Conservation (phyloP, 2,329 filamentous ascomycete genomes). For the Beauveria pseudobassiana region DNA sequence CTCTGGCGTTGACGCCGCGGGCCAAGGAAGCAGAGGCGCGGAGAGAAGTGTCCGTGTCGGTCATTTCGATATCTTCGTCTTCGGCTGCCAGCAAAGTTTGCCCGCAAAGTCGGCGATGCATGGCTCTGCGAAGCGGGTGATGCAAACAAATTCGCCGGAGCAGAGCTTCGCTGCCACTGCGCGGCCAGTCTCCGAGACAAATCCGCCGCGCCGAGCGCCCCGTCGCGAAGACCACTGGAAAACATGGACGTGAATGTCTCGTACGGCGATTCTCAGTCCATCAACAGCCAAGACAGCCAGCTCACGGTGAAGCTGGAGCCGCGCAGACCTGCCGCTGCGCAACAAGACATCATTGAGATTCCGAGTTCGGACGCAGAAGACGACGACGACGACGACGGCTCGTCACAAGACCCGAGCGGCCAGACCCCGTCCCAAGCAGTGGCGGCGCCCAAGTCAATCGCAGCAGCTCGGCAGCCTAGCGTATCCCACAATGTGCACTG, state of each 20-base stretch:
- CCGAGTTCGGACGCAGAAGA: constrained; percentile 3
- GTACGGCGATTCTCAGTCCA: neutral
- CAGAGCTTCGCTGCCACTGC: neutral
- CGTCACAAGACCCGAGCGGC: neutral
- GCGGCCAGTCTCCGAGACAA: neutral
- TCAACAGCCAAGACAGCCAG: neutral
- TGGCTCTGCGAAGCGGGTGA: neutral
- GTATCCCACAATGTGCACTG: neutral
- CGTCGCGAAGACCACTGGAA: neutral
- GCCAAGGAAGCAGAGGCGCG: neutral
- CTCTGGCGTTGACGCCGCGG: neutral
- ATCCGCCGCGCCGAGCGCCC: neutral
- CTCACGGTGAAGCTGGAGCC: neutral
- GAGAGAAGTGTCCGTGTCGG: neutral
- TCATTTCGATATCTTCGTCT: neutral
- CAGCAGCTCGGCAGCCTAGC: too few relatives aligned
- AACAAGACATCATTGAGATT: neutral
- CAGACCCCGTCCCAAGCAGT: neutral
- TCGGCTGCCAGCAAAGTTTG: neutral
- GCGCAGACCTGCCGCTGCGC: too few relatives aligned
- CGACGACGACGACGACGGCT: neutral
- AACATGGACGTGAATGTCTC: neutral
- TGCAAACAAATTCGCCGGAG: neutral
- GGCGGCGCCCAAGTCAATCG: too few relatives aligned
- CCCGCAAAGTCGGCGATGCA: neutral